A percentile compares a stretch with the other conserved stretches of the same genome.
These are phyloP conservation scores for Perkinsus olseni DNA, from an alignment of 169 alveolate genomes.

Conservation along the genomic window DNA sequence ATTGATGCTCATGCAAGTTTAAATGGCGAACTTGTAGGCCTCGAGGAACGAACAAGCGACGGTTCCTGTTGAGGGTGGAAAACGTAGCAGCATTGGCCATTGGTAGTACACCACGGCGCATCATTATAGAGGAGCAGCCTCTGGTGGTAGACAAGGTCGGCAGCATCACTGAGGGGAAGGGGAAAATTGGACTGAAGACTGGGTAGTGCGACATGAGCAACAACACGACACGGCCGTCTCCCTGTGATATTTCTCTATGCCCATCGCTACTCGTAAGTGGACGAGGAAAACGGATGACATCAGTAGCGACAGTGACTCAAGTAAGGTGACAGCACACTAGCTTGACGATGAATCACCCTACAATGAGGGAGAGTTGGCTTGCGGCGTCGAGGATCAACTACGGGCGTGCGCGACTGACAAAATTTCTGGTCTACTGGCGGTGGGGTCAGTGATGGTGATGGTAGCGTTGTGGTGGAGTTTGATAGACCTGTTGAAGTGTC, in stretches of 20 bases:
- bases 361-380: not conserved
- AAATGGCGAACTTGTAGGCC: conserved; percentile 28
- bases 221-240: not conserved
- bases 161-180: not conserved
- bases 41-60: not conserved
- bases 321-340: not conserved
- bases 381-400: not conserved
- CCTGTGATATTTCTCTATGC: not conserved
- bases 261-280: no score
- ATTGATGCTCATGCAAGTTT: conserved; percentile 49
- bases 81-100: not conserved
- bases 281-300: no score
- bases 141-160: not conserved
- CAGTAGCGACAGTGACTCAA: not conserved
- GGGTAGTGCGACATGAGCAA: not conserved
- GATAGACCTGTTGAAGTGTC: not conserved
- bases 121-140: not conserved
- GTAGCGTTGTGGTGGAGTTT: no score
- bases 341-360: not conserved
- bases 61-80: not conserved
- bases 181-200: not conserved
- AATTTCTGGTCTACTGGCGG: not conserved
- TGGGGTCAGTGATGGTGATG: no score
- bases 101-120: not conserved
- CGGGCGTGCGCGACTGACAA: not conserved